Conservation (phyloP, 2,329 filamentous ascomycete genomes). For the Zarea fungicola region DNA sequence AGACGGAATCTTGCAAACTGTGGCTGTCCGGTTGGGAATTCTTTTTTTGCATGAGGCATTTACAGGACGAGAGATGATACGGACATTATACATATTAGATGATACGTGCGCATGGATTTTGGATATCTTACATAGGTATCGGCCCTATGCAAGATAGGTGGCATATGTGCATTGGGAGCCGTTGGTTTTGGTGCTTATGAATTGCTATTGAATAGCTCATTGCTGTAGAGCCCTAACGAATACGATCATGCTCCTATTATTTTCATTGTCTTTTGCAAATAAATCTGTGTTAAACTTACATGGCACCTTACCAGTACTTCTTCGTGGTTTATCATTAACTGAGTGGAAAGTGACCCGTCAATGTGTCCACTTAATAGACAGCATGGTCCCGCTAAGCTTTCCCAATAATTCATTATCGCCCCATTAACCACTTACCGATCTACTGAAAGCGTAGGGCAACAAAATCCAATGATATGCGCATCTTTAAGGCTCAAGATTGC, state of each 20-base stretch:
- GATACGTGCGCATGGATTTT: constrained; percentile 1
- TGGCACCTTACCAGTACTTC: no score
- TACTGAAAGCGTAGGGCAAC: no score
- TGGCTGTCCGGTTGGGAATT: constrained; percentile 5
- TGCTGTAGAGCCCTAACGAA: background rate
- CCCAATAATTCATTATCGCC: background rate
- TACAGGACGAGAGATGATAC: constrained; percentile 7
- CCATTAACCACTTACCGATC: no score
- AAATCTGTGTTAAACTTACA: no score
- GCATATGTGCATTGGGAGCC: background rate
- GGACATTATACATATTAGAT: constrained; percentile 11
- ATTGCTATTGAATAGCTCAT: background rate
- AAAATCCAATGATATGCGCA: no score
- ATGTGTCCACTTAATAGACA: constrained; percentile 3
- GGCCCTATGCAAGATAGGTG: background rate
- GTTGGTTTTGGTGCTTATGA: background rate
- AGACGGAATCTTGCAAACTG: background rate
- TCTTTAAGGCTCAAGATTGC: no score
- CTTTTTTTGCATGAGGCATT: constrained; percentile 9
- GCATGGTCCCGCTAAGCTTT: background rate
- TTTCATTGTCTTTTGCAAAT: background rate
- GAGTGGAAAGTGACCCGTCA: background rate
- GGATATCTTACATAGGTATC: background rate
- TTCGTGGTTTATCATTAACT: no score
- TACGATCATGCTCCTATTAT: background rate